A percentile compares a stretch with the other conserved stretches of the same genome.
Conservation (phyloP, 2,329 filamentous ascomycete species). For the Graphiopsis chlorocephala region DNA sequence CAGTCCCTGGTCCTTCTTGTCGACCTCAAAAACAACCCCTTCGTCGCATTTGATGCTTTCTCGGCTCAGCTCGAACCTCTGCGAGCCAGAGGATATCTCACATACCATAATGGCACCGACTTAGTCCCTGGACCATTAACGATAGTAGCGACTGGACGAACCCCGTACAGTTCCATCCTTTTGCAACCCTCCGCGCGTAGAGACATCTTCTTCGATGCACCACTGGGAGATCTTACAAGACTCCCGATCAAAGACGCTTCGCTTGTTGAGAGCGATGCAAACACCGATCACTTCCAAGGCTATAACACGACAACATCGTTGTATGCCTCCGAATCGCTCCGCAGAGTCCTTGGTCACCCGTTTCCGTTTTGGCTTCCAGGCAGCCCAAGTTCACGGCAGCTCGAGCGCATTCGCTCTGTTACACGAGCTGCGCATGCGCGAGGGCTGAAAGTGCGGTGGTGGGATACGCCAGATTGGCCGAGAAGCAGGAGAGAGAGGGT, state of each 20-base stretch:
- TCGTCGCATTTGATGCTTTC: slow-evolving; percentile 53
- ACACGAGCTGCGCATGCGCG: slow-evolving; percentile 48
- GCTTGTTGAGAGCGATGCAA: not conserved
- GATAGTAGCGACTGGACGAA: slow-evolving; percentile 66
- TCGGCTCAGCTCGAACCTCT: slow-evolving; percentile 58
- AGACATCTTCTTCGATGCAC: slow-evolving; percentile 63
- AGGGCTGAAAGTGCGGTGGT: slow-evolving; percentile 59
- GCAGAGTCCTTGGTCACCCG: slow-evolving; percentile 14
- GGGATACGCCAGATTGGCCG: slow-evolving; percentile 57
- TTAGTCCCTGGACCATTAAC: slow-evolving; percentile 60
- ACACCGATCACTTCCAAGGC: slow-evolving; percentile 17
- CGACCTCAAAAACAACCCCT: slow-evolving; percentile 63
- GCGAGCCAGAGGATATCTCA: slow-evolving; percentile 53
- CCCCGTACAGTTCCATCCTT: slow-evolving; percentile 56
- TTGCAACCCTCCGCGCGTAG: slow-evolving; percentile 51
- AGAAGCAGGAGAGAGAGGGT: slow-evolving; percentile 52
- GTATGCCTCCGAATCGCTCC: slow-evolving; percentile 63
- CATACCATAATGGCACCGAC: slow-evolving; percentile 48
- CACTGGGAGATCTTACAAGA: slow-evolving; percentile 40
- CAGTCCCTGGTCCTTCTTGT: slow-evolving; percentile 60
- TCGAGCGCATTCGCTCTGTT: slow-evolving; percentile 4
- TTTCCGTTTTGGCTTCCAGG: slow-evolving; percentile 1
- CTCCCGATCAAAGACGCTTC: not conserved
- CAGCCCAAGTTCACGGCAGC: not conserved
- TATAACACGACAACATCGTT: slow-evolving; percentile 60